Percentiles rank a stretch among this genome's conserved stretches.
phyloP scores from a whole-genome alignment of 1,284 basidiomycete species.

The Mycena citricolor region DNA sequence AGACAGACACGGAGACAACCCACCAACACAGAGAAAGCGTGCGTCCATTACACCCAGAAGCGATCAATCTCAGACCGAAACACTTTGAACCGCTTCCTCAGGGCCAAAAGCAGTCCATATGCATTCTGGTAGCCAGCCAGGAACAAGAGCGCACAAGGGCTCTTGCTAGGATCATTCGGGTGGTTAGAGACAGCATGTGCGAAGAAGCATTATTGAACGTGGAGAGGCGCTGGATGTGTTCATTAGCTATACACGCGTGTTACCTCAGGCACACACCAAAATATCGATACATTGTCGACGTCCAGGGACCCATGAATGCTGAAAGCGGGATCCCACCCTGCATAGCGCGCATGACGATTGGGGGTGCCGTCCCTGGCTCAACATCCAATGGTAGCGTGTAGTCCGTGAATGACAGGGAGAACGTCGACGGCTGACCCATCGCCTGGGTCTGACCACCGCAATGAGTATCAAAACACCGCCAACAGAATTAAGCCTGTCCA shows the following conservation, averaged over 20 bases:
- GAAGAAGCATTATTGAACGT: conserved; percentile 71
- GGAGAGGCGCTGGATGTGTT: conserved; percentile 58
- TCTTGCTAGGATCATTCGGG: conserved; percentile 58
- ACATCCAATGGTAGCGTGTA: conserved; percentile 60
- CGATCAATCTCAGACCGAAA: conserved; percentile 61
- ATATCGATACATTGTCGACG: conserved; percentile 67
- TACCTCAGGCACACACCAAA: conserved; percentile 50
- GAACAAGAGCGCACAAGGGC: conserved; percentile 64
- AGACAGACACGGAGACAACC: too few relatives aligned
- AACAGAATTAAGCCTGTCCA: too few relatives aligned
- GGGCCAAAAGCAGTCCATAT: conserved; percentile 49
- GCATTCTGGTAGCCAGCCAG: conserved; percentile 64
- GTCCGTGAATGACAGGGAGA: conserved; percentile 64
- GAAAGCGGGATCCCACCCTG: conserved; percentile 40
- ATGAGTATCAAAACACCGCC: conserved; percentile 19
- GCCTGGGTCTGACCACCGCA: conserved; percentile 47
- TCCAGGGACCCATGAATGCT: conserved; percentile 61
- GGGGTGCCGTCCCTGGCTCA: conserved; percentile 52
- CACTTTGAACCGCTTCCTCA: conserved; percentile 51
- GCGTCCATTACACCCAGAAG: conserved; percentile 72
- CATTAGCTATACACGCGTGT: too few relatives aligned
- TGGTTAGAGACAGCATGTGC: conserved; percentile 60
- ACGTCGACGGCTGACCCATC: conserved; percentile 64
- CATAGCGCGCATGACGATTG: conserved; percentile 53
- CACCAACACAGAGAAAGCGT: conserved; percentile 63